Conservation (phyloP, 2,329 filamentous ascomycete genomes). For the Cordyceps pruinosa region DNA sequence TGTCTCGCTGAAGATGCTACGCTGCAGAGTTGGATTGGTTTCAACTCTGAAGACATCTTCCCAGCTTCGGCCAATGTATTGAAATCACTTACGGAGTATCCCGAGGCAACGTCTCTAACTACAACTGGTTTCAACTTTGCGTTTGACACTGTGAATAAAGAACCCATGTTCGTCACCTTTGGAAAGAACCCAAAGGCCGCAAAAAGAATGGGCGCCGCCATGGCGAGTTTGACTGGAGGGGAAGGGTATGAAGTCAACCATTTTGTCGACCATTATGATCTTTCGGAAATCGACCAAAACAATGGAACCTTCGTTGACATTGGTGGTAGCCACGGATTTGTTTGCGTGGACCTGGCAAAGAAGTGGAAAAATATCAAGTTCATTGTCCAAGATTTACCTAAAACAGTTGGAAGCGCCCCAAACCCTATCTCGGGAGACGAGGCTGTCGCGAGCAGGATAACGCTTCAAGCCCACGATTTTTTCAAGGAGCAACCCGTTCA, state of each 20-base stretch:
- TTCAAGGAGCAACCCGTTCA: slow-evolving; percentile 48
- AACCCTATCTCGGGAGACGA: slow-evolving; percentile 33
- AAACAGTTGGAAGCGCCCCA: slow-evolving; percentile 41
- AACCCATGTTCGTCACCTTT: slow-evolving; percentile 49
- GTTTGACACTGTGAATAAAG: slow-evolving; percentile 41
- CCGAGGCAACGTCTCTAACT: slow-evolving; percentile 41
- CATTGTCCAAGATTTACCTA: slow-evolving; percentile 48
- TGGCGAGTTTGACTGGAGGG: slow-evolving; percentile 47
- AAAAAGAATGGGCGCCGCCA: slow-evolving; percentile 46
- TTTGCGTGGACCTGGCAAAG: slow-evolving; percentile 47
- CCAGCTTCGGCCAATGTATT: slow-evolving; percentile 41
- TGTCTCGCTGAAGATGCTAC: slow-evolving; percentile 40
- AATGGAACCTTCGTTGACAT: slow-evolving; percentile 49
- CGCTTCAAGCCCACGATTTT: slow-evolving; percentile 47
- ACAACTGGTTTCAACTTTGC: slow-evolving; percentile 46
- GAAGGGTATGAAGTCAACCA: slow-evolving; percentile 50
- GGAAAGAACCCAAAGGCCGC: slow-evolving; percentile 41
- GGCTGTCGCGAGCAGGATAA: slow-evolving; percentile 33
- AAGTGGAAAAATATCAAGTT: slow-evolving; percentile 45
- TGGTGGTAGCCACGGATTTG: slow-evolving; percentile 52
- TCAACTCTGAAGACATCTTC: slow-evolving; percentile 48
- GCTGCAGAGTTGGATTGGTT: slow-evolving; percentile 48
- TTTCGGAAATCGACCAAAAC: slow-evolving; percentile 37
- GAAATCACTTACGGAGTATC: slow-evolving; percentile 36
- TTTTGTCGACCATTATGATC: slow-evolving; percentile 48